Evolutionary conservation across 2,329 filamentous ascomycete species (phyloP).

Genomic region (Aspergillus sp.): DNA sequence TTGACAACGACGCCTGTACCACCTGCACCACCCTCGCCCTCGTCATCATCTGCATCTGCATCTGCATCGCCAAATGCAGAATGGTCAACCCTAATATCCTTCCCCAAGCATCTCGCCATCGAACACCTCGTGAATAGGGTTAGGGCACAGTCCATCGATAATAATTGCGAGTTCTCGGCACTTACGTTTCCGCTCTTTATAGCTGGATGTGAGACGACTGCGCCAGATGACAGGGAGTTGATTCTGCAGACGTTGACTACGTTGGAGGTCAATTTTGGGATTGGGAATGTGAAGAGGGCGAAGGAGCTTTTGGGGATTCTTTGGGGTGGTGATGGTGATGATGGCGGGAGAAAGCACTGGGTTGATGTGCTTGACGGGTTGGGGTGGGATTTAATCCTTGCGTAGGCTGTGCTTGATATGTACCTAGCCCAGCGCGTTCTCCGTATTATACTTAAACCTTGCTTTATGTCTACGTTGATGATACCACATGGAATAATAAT

Average conservation of each 20-base stretch:
- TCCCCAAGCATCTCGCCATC: slow-evolving; percentile 29
- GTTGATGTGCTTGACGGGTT: slow-evolving; percentile 32
- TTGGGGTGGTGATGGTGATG: slow-evolving; percentile 19
- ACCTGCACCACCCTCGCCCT: not conserved
- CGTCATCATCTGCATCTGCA: not conserved
- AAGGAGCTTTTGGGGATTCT: slow-evolving; percentile 31
- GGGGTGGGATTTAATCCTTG: slow-evolving; percentile 34
- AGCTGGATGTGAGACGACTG: slow-evolving; percentile 32
- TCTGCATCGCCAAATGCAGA: not conserved
- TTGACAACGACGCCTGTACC: slow-evolving; percentile 14
- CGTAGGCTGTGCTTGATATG: slow-evolving; percentile 13
- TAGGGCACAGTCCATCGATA: slow-evolving; percentile 27
- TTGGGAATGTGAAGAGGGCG: slow-evolving; percentile 35
- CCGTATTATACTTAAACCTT: not conserved
- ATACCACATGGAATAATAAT: not conserved
- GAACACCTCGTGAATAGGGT: slow-evolving; percentile 28
- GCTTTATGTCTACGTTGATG: not conserved
- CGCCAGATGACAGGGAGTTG: slow-evolving; percentile 21
- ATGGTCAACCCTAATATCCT: slow-evolving; percentile 23
- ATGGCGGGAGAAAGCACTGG: slow-evolving; percentile 26
- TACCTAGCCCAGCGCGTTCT: not conserved
- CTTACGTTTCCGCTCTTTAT: slow-evolving; percentile 41
- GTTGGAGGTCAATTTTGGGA: slow-evolving; percentile 36
- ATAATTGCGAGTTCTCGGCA: slow-evolving; percentile 38
- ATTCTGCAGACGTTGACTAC: slow-evolving; percentile 27